Conservation (phyloP, 2,329 filamentous ascomycete genomes). For the Gnomoniopsis smithogilvyi region DNA sequence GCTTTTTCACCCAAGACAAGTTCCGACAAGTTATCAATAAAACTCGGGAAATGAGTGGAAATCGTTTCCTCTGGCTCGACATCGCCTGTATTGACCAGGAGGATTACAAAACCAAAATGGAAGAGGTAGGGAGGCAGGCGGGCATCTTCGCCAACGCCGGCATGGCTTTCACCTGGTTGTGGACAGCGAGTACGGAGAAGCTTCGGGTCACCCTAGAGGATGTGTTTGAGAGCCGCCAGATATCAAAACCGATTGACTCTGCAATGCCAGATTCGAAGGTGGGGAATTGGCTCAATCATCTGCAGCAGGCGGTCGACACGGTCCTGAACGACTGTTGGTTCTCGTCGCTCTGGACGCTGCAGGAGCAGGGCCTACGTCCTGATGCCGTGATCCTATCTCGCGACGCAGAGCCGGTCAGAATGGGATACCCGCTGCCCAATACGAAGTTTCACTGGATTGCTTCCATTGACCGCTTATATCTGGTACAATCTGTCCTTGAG, state of each 20-base stretch:
- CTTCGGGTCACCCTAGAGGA: too few relatives aligned
- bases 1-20: too few relatives aligned
- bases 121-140: background rate
- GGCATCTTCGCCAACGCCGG: background rate
- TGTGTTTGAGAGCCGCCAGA: background rate
- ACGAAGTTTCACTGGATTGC: too few relatives aligned
- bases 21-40: too few relatives aligned
- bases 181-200: background rate
- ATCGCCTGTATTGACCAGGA: background rate
- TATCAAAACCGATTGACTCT: too few relatives aligned
- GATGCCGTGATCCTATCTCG: conserved; percentile 1
- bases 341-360: conserved; percentile 5
- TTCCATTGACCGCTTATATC: too few relatives aligned
- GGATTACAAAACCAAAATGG: background rate
- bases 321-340: conserved; percentile 1
- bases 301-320: too few relatives aligned
- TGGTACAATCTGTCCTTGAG: too few relatives aligned
- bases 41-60: too few relatives aligned
- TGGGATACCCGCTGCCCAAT: too few relatives aligned
- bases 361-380: background rate
- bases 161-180: background rate
- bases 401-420: background rate
- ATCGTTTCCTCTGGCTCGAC: background rate
- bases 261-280: too few relatives aligned
- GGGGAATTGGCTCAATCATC: too few relatives aligned